phyloP scores from a whole-genome alignment of 75 land plant species.

The Sequoia sempervirens region DNA sequence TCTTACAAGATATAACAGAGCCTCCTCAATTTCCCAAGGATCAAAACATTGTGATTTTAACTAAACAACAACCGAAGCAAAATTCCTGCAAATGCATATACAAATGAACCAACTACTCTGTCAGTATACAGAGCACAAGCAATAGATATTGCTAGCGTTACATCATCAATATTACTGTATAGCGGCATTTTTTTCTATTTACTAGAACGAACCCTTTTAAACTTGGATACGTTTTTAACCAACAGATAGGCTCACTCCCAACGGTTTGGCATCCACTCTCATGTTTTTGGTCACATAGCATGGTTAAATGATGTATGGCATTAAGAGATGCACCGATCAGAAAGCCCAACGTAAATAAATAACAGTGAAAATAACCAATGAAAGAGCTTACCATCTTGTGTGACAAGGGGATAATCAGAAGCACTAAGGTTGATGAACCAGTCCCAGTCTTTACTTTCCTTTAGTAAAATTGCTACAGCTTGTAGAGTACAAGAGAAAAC shows the following conservation, averaged over 20 bases:
- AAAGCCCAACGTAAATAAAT: background rate
- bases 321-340: background rate
- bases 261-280: background rate
- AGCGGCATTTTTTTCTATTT: background rate
- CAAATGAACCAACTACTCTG: background rate
- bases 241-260: background rate
- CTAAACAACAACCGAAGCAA: background rate
- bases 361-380: background rate
- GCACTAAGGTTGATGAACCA: slow-evolving; percentile 99
- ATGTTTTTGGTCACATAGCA: background rate
- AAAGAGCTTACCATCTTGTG: slow-evolving; percentile 84
- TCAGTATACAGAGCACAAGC: background rate
- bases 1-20: background rate
- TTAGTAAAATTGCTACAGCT: slow-evolving; percentile 81
- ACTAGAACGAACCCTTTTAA: background rate
- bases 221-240: background rate
- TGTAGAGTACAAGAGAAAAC: slow-evolving; percentile 76
- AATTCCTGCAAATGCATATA: background rate
- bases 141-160: background rate
- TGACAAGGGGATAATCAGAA: slow-evolving; percentile 92
- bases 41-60: background rate
- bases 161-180: background rate
- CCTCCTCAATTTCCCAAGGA: background rate
- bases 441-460: slow-evolving; percentile 81
- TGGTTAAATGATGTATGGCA: background rate